Evolutionary conservation across 169 alveolate genomes (phyloP).

Genomic region (Theileria sp.): DNA sequence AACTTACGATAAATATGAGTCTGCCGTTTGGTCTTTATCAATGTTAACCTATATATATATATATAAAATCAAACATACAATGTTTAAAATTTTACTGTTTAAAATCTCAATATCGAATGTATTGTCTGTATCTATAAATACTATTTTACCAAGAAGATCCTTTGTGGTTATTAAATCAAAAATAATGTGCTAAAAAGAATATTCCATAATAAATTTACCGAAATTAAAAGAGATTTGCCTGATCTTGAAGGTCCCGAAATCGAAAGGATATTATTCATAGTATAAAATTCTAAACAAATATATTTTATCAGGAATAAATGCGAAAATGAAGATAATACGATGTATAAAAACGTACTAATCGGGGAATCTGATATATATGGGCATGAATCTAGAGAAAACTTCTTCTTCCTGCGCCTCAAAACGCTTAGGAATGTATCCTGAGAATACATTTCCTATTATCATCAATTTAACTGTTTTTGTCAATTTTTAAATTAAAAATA

Average conservation of each 20-base stretch:
- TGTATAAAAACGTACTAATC: neutral
- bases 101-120: neutral
- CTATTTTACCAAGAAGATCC: slow-evolving; percentile 4
- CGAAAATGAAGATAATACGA: neutral
- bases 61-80: neutral
- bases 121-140: slow-evolving; percentile 11
- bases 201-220: slow-evolving; percentile 1
- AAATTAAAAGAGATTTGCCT: slow-evolving; percentile 14
- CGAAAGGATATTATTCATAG: neutral
- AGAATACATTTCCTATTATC: neutral
- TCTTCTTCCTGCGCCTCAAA: neutral
- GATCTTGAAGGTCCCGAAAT: slow-evolving; percentile 8
- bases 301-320: neutral
- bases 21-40: neutral
- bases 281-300: slow-evolving; percentile 9
- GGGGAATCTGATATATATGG: neutral
- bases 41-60: neutral
- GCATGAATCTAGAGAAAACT: slow-evolving; percentile 1
- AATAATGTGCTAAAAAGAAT: slow-evolving; percentile 13
- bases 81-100: neutral
- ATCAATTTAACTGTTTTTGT: neutral
- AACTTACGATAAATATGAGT: neutral
- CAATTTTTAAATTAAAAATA: neutral
- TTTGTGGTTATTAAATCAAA: neutral
- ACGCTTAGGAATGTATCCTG: neutral